phyloP scores from a whole-genome alignment of 2,329 filamentous ascomycete genomes.

The Penicillium expansum region DNA sequence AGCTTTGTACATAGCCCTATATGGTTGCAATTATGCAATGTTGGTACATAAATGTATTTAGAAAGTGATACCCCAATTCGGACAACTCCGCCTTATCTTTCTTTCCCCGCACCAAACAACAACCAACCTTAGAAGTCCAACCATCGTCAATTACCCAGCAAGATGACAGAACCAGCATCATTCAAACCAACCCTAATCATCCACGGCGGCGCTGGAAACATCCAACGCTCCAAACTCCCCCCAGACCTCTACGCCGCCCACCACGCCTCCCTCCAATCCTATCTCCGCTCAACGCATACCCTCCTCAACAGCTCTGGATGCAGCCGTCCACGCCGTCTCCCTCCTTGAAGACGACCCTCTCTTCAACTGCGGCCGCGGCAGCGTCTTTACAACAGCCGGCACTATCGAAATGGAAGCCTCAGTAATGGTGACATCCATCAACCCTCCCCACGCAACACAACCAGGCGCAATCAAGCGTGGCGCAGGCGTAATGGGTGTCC shows the following conservation, averaged over 20 bases:
- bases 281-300: conserved; percentile 52
- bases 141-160: no score
- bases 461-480: conserved; percentile 66
- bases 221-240: conserved; percentile 59
- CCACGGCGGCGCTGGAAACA: conserved; percentile 71
- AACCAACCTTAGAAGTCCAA: neutral
- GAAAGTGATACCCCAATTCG: conserved; percentile 12
- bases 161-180: conserved; percentile 1
- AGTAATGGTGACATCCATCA: conserved; percentile 69
- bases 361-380: conserved; percentile 81
- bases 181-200: conserved; percentile 62
- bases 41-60: no score
- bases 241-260: conserved; percentile 59
- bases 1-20: neutral
- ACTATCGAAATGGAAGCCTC: conserved; percentile 82
- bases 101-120: conserved; percentile 14
- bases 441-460: neutral
- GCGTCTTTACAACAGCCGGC: conserved; percentile 81
- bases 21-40: neutral
- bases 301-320: conserved; percentile 63
- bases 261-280: conserved; percentile 59
- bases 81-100: conserved; percentile 12
- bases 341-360: conserved; percentile 75
- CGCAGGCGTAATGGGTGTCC: conserved; percentile 71
- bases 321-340: conserved; percentile 70